Evolutionary conservation across 1,284 basidiomycete genomes (phyloP), one percentile per base, ranked within the genome.

Genomic region (Rhodotorula sp.): DNA sequence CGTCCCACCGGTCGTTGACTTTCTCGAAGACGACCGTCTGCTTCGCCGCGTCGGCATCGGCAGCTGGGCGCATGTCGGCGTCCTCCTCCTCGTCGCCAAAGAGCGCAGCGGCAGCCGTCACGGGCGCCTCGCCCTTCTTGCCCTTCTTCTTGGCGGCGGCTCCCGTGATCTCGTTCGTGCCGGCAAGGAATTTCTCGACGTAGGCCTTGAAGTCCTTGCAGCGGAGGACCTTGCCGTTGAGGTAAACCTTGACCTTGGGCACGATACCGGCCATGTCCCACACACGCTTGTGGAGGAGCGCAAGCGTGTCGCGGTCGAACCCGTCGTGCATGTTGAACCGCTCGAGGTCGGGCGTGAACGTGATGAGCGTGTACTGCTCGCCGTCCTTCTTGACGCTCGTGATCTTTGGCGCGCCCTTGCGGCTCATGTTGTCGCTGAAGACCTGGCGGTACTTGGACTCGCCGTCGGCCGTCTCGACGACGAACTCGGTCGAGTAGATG

Each of bases 171-270:
- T 81, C 79, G 72, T 81, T 81, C 71, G 80, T 78, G 53, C 80
- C 81, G 4, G 75, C 75, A 50, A 80, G 78, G 81, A 97, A 98
- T 86, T 99, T 87, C 64, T 98, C 93, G 71, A 97, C 92, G 80
- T 99, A 99, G 82, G 94, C 89, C 83, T 94, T 96, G 86, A 99
- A 99, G 79, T 87, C 89, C 82, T 94, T 94, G 83, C 98, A 85
- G 80, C 94, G 65, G 78, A 99, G 80, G 22, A 90, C 86, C 80
- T 97, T 91, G 80, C 91, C 92, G 79, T 99, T 95, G 71, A 98
- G 84, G 79, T 86, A 91, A 26, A 99, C 95, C 80, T 98, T 98
- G 80, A 96, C 85, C 76, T 94, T 91, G 81, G 87, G 92, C 73
- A 94, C 86, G 10, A 94, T 97, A 30, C 96, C 96, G 4, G 95